These are phyloP conservation scores for Arabidopsis arenosa DNA, from an alignment of 345 rosid species.

Conservation along the genomic window DNA sequence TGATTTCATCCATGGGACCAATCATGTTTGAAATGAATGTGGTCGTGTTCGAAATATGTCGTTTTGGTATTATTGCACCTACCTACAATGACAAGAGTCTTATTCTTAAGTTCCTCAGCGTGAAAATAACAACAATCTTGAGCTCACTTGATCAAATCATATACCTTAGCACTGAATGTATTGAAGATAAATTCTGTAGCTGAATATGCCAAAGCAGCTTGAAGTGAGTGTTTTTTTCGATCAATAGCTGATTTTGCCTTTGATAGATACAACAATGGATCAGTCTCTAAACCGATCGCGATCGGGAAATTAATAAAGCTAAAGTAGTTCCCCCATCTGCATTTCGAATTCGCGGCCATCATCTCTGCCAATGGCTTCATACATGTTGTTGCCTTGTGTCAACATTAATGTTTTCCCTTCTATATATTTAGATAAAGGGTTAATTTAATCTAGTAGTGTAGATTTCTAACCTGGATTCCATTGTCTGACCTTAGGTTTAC, in stretches of 20 bases:
- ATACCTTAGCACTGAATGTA: slow-evolving; percentile 52
- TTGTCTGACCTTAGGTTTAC: slow-evolving; percentile 52
- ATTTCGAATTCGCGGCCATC: slow-evolving; percentile 49
- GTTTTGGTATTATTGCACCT: slow-evolving; percentile 35
- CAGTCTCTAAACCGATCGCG: slow-evolving; percentile 37
- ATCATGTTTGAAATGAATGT: slow-evolving; percentile 55
- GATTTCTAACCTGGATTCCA: slow-evolving; percentile 55
- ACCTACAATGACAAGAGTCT: slow-evolving; percentile 40
- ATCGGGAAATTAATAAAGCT: slow-evolving; percentile 49
- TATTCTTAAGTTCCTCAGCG: not conserved
- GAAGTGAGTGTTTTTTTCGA: slow-evolving; percentile 57
- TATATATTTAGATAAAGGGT: not conserved
- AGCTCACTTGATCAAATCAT: not conserved
- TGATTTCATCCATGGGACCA: slow-evolving; percentile 61
- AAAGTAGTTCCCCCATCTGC: slow-evolving; percentile 56
- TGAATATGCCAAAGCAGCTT: slow-evolving; percentile 34
- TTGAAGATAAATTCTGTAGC: slow-evolving; percentile 15
- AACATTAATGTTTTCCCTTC: not conserved
- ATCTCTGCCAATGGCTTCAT: slow-evolving; percentile 53
- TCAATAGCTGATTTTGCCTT: slow-evolving; percentile 52
- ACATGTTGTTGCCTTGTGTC: not conserved
- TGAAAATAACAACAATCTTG: not conserved
- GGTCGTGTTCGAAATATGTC: slow-evolving; percentile 47
- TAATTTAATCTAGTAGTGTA: not conserved
- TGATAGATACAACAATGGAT: slow-evolving; percentile 53